Base-by-base conservation (phyloP, 768 basidiomycete species). In the Symmetrospora coprosmae region DNA sequence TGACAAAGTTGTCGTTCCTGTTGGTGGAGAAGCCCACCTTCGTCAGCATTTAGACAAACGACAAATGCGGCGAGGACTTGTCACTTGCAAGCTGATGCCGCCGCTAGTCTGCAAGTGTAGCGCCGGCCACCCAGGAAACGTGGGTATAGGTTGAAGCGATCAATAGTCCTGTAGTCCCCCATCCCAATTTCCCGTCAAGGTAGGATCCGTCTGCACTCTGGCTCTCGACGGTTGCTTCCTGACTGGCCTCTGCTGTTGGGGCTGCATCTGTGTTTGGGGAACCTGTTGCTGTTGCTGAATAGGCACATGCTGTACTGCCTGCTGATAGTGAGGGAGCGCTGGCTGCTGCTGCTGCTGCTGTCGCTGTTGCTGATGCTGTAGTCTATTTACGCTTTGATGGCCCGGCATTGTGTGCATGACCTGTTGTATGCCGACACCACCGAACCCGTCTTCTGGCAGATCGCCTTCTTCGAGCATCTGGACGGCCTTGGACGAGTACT, bases 1-100 rank as follows among this genome's bases (percentile, higher is more conserved):
- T 97, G 78, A 96, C 86, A 70, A 97, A 96, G 76, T 83, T 83
- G 64, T 76, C 70, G 82, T 85, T 94, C n/a, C n/a, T n/a, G n/a
- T n/a, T n/a, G 72, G 96, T 81, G 72, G 82, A 79, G 72, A 97
- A 96, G 68, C 91, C 91, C 40, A 86, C 92, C 63, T 75, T 75
- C 21, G 27, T 43, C 41, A 21, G 16, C 19, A 27, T n/a, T 27
- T 45, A 27, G 19, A 21, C n/a, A 21, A 27, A 27, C 7, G 28
- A 19, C 19, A 27, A 45, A 45, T 39, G 38, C 38, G 38, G 38
- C 19, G 19, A 39, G 38, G 38, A 39, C 13, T 39, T 13, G 38
- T n/a, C n/a, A n/a, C n/a, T n/a, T n/a, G n/a, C n/a, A n/a, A n/a
- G n/a, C n/a, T n/a, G 73, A 97, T 97, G 68, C 92, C 92, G 43